Evolutionary conservation across 306 rosid species (phyloP).

Genomic region (Acacia confusa): DNA sequence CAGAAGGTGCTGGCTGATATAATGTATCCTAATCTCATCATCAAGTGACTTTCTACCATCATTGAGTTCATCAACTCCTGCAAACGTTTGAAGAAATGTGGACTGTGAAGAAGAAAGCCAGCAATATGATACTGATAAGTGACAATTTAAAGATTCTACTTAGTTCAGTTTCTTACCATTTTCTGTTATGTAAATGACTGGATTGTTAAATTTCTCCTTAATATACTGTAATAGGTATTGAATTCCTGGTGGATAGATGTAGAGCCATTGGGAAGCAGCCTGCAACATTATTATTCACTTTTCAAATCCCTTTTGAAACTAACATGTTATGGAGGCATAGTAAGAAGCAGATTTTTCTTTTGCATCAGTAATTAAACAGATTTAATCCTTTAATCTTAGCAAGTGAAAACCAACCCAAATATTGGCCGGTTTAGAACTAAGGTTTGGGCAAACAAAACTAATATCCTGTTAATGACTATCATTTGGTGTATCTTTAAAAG

Average conservation of each 20-base stretch:
- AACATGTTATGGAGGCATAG: not conserved
- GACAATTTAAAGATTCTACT: not conserved
- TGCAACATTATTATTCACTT: slow-evolving; percentile 29
- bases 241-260: slow-evolving; percentile 61
- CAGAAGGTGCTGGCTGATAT: slow-evolving; percentile 17
- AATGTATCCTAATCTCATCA: slow-evolving; percentile 32
- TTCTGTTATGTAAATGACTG: slow-evolving; percentile 61
- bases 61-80: slow-evolving; percentile 42
- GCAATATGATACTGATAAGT: not conserved
- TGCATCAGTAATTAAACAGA: not conserved
- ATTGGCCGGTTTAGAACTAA: not conserved
- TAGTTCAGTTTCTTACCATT: slow-evolving; percentile 49
- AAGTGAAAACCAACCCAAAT: not conserved
- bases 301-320: not conserved
- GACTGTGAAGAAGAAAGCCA: not conserved
- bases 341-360: not conserved
- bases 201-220: slow-evolving; percentile 50
- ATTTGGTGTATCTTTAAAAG: not conserved
- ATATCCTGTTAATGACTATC: not conserved
- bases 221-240: slow-evolving; percentile 44
- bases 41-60: slow-evolving; percentile 32
- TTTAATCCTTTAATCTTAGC: not conserved
- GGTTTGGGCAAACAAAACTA: too few relatives aligned
- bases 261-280: slow-evolving; percentile 54
- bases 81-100: not conserved